These are phyloP conservation scores for Aspergillus felis DNA, from an alignment of 2,329 filamentous ascomycete genomes.

Conservation along the genomic window DNA sequence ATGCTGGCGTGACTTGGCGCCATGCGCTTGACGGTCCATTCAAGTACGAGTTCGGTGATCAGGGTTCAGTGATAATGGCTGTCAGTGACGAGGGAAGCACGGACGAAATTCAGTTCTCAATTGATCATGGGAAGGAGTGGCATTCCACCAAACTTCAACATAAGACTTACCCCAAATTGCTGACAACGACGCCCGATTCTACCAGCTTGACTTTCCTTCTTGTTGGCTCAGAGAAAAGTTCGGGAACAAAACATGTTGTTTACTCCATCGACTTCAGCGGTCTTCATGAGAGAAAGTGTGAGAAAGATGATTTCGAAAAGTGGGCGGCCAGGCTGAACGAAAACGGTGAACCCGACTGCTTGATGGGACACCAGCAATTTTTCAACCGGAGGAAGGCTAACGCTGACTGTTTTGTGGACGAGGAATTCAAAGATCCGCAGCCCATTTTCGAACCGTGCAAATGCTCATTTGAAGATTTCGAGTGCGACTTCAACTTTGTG, in stretches of 20 bases:
- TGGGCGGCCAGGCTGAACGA: slow-evolving; percentile 83
- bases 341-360: slow-evolving; percentile 75
- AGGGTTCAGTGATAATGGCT: slow-evolving; percentile 83
- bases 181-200: slow-evolving; percentile 89
- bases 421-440: slow-evolving; percentile 75
- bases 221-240: slow-evolving; percentile 57
- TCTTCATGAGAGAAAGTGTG: slow-evolving; percentile 75
- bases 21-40: slow-evolving; percentile 72
- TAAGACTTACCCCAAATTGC: slow-evolving; percentile 65
- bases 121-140: slow-evolving; percentile 89
- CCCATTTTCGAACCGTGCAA: slow-evolving; percentile 71
- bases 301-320: slow-evolving; percentile 67
- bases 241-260: slow-evolving; percentile 54
- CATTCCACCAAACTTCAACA: slow-evolving; percentile 64
- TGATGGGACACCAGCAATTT: slow-evolving; percentile 94
- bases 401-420: slow-evolving; percentile 82
- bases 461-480: slow-evolving; percentile 81
- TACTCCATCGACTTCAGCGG: slow-evolving; percentile 80
- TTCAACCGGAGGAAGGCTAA: slow-evolving; percentile 81
- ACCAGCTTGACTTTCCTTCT: slow-evolving; percentile 89
- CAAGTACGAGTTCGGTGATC: slow-evolving; percentile 94
- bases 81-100: slow-evolving; percentile 65
- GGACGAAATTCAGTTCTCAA: slow-evolving; percentile 66
- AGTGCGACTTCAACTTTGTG: slow-evolving; percentile 92
- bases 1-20: slow-evolving; percentile 83